These are phyloP conservation scores for Solanum sejunctum DNA, from an alignment of 257 asterid genomes.

Conservation along the genomic window DNA sequence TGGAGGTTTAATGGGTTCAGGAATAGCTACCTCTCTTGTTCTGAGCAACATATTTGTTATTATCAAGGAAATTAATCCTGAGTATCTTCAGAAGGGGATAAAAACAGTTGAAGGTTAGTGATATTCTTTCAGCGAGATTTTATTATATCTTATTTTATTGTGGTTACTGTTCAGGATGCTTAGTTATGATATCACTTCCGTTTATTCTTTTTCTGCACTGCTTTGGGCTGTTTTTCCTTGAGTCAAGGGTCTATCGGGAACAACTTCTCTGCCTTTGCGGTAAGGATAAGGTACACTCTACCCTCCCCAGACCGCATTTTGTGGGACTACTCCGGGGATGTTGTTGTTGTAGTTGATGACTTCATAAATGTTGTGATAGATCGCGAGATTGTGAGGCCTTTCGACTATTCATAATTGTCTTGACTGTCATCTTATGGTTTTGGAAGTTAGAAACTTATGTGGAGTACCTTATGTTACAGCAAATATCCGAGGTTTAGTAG, in stretches of 20 bases:
- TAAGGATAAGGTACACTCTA: background rate
- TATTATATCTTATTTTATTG: background rate
- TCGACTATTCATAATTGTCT: background rate
- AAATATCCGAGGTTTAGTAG: slow-evolving; percentile 60
- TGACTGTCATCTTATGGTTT: background rate
- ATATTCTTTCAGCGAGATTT: background rate
- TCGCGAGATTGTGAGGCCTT: background rate
- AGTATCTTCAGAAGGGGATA: slow-evolving; percentile 80
- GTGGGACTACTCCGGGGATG: background rate
- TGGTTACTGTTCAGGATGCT: background rate
- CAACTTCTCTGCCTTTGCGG: background rate
- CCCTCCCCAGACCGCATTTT: background rate
- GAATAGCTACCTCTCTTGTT: slow-evolving; percentile 84
- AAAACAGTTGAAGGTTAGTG: slow-evolving; percentile 62
- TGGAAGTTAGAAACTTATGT: background rate
- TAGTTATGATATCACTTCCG: background rate
- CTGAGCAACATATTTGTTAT: slow-evolving; percentile 50
- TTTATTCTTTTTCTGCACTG: background rate
- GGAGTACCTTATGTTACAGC: slow-evolving; percentile 32
- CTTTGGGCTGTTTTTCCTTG: background rate
- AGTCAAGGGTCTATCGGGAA: background rate
- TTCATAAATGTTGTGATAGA: background rate
- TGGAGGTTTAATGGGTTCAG: slow-evolving; percentile 99
- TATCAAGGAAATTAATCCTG: slow-evolving; percentile 81
- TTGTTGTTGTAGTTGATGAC: background rate